Evolutionary conservation across 2,329 filamentous ascomycete genomes (phyloP).

Genomic region (Cladobotryum protrusum): DNA sequence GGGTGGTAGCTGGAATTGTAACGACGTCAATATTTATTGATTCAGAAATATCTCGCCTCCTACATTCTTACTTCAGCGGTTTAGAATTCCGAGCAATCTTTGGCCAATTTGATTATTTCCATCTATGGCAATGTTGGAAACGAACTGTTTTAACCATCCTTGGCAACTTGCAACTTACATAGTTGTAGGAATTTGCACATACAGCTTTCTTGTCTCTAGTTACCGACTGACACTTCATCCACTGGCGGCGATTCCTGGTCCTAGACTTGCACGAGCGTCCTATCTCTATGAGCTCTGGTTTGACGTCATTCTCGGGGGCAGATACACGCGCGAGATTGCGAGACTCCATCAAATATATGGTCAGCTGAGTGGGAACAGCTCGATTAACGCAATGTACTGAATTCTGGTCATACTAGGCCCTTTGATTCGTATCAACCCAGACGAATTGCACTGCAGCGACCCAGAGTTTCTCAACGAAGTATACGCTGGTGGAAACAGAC

Average conservation of each 20-base stretch:
- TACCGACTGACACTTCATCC: slow-evolving; percentile 15
- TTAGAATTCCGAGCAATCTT: too few relatives aligned
- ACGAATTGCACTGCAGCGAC: slow-evolving; percentile 24
- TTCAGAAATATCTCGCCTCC: too few relatives aligned
- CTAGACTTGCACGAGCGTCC: slow-evolving; percentile 17
- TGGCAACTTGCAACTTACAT: too few relatives aligned
- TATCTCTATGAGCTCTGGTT: slow-evolving; percentile 21
- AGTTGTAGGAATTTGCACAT: neutral
- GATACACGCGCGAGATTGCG: slow-evolving; percentile 15
- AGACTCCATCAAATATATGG: slow-evolving; percentile 21
- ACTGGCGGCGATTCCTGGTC: slow-evolving; percentile 16
- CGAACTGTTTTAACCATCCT: too few relatives aligned
- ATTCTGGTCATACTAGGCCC: slow-evolving; percentile 14
- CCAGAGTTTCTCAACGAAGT: slow-evolving; percentile 20
- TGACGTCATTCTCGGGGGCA: slow-evolving; percentile 16
- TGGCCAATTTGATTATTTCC: too few relatives aligned
- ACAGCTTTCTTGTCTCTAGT: neutral
- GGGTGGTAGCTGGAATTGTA: too few relatives aligned
- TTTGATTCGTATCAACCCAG: slow-evolving; percentile 22
- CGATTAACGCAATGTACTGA: neutral
- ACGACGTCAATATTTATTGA: too few relatives aligned
- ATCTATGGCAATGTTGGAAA: too few relatives aligned
- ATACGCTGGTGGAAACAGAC: slow-evolving; percentile 14
- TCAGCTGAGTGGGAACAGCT: slow-evolving; percentile 1
- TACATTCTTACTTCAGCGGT: too few relatives aligned